phyloP scores from a whole-genome alignment of 345 rosid genomes.

The Durio zibethinus region DNA sequence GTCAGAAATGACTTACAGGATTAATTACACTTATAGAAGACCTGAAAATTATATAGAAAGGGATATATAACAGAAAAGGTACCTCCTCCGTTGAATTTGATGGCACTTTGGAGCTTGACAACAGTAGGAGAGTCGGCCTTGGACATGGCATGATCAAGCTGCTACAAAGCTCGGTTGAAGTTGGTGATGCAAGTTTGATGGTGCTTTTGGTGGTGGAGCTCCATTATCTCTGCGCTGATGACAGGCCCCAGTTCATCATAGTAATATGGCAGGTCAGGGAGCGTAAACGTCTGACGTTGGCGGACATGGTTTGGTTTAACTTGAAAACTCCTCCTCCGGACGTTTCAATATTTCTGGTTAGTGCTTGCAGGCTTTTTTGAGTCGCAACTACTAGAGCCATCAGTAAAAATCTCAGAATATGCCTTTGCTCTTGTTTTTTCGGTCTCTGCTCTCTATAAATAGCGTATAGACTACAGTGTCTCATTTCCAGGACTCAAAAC shows the following conservation, averaged over 20 bases:
- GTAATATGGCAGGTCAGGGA: constrained; percentile 84
- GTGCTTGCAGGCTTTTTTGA: not conserved
- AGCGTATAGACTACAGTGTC: no score
- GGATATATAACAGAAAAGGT: not conserved
- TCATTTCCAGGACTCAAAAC: no score
- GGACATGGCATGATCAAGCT: constrained; percentile 54
- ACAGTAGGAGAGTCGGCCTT: constrained; percentile 61
- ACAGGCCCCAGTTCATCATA: constrained; percentile 84
- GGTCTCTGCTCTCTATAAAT: not conserved
- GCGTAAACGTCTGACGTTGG: constrained; percentile 49
- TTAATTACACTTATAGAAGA: not conserved
- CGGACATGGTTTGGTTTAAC: not conserved
- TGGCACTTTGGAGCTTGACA: constrained; percentile 70
- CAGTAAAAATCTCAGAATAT: not conserved
- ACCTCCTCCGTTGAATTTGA: constrained; percentile 98
- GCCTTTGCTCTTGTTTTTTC: not conserved
- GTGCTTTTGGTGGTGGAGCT: constrained; percentile 94
- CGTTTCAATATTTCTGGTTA: not conserved
- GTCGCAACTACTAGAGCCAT: not conserved
- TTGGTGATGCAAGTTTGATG: constrained; percentile 79
- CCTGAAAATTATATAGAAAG: not conserved
- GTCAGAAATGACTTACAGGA: not conserved
- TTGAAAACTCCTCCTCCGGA: not conserved
- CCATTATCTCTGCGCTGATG: constrained; percentile 86
- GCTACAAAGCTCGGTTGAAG: constrained; percentile 78